These are phyloP conservation scores for Ophiocordyceps camponoti-saundersi DNA, from an alignment of 2,329 filamentous ascomycete species.

Conservation along the genomic window DNA sequence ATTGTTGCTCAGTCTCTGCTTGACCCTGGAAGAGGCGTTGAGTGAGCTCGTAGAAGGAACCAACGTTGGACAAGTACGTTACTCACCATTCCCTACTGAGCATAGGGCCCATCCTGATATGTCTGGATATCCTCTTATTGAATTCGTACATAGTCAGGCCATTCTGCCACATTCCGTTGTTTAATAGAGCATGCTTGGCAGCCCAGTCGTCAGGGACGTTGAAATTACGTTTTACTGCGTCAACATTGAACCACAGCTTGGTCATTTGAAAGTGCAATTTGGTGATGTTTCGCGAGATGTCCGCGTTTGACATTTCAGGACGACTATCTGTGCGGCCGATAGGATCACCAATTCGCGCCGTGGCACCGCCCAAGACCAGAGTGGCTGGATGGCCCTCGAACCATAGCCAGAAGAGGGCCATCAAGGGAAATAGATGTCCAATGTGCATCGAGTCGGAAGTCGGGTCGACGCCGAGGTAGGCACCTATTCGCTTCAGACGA, in stretches of 20 bases:
- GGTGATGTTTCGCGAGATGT: constrained; percentile 45
- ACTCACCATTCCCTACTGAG: constrained; percentile 73
- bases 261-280: constrained; percentile 55
- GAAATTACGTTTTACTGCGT: constrained; percentile 44
- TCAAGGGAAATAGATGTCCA: constrained; percentile 64
- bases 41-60: not conserved
- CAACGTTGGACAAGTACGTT: not conserved
- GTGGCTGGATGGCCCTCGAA: constrained; percentile 54
- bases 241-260: constrained; percentile 59
- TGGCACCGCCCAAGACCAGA: constrained; percentile 56
- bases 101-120: constrained; percentile 71
- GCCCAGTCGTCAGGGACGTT: constrained; percentile 46
- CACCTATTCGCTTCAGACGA: constrained; percentile 47
- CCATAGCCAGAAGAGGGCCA: constrained; percentile 76
- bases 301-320: constrained; percentile 29
- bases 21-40: constrained; percentile 32
- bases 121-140: constrained; percentile 53
- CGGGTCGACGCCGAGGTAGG: constrained; percentile 70
- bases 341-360: constrained; percentile 64
- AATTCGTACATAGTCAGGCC: constrained; percentile 57
- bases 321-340: constrained; percentile 50
- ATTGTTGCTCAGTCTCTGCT: constrained; percentile 64
- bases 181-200: constrained; percentile 51
- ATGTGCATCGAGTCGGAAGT: constrained; percentile 67
- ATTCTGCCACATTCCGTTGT: constrained; percentile 77